Evolutionary conservation across 169 alveolate genomes (phyloP).

Genomic region (Plasmodium inui): DNA sequence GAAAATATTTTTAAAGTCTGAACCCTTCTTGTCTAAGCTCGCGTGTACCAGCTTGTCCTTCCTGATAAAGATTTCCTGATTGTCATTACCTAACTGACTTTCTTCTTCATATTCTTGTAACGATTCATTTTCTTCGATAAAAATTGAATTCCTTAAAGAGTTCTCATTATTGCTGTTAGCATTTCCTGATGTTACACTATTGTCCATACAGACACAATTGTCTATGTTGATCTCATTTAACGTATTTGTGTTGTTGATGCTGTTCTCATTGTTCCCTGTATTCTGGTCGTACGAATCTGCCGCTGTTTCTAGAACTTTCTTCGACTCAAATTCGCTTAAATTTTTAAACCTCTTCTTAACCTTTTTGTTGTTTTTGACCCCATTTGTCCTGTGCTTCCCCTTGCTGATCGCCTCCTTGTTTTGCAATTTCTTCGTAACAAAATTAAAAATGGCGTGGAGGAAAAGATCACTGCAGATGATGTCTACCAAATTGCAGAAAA

Average conservation of each 20-base stretch:
- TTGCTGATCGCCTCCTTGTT: neutral
- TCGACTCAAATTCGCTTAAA: neutral
- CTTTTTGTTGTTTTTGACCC: conserved; percentile 3
- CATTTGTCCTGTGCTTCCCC: conserved; percentile 2
- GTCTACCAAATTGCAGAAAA: conserved; percentile 70
- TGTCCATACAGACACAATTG: conserved; percentile 1
- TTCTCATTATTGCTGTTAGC: conserved; percentile 5
- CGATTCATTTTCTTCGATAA: conserved; percentile 37
- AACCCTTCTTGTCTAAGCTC: neutral
- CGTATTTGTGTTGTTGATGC: conserved; percentile 4
- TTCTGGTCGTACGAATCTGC: neutral
- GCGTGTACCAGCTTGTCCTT: neutral
- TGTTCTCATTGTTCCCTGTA: neutral
- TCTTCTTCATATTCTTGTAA: conserved; percentile 18
- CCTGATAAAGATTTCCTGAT: neutral
- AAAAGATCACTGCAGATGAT: conserved; percentile 54
- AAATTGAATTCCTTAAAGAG: conserved; percentile 39
- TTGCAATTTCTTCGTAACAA: conserved; percentile 4
- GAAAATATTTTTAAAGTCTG: neutral
- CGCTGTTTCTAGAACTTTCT: neutral
- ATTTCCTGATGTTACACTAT: conserved; percentile 21
- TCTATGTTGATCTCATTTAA: neutral
- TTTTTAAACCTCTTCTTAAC: neutral
- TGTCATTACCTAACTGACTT: conserved; percentile 5
- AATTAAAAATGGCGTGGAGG: conserved; percentile 19